Base-by-base conservation (phyloP, 257 asterid species). In the Gardenia jasminoides region DNA sequence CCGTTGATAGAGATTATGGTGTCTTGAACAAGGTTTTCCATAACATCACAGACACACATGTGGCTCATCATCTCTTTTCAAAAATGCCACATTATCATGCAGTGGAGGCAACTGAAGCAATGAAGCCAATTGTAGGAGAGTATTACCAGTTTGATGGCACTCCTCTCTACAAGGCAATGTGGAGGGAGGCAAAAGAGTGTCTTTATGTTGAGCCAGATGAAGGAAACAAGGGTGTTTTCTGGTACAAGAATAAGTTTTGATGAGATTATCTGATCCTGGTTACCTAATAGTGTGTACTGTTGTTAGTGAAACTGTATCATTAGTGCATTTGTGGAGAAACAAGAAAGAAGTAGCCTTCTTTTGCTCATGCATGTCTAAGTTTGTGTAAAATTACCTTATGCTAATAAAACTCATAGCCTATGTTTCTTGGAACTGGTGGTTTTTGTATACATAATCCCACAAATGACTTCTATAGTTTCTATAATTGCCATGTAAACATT, bases 11-110 rank as follows among this genome's bases (percentile, higher is more conserved):
- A 80, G 94, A 91, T 78, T 91, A 88, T 16, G 92, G 97, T 0
- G 78, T 90, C 59, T 81, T 91, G 67, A 91, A 88, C 79, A 88
- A 87, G 74, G 90, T 91, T 4, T 90, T 91, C 86, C 97, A 91
- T 61, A 88, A 90, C 83, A 90, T 90, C 61, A 88, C 92, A 0
- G 94, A 91, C 67, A 89, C 96, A 7, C 96, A 91, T 22, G 90
- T 91, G 43, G 88, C 90, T 19, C 96, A 91, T 72, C 96, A 91
- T 80, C 85, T 89, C 67, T 86, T 91, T 80, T 91, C 94, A 0
- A 88, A 91, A 1, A 88, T 91, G 94, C 96, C 96, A 6, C 94
- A 91, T 76, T 91, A 91, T 75, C 83, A 90, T 43, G 94, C 94
- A 0, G 87, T 88, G 96, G 94, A 90, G 85, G 94, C 94, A 30